These are phyloP conservation scores for Dryas alaskensis DNA, from an alignment of 306 rosid species.

Conservation along the genomic window DNA sequence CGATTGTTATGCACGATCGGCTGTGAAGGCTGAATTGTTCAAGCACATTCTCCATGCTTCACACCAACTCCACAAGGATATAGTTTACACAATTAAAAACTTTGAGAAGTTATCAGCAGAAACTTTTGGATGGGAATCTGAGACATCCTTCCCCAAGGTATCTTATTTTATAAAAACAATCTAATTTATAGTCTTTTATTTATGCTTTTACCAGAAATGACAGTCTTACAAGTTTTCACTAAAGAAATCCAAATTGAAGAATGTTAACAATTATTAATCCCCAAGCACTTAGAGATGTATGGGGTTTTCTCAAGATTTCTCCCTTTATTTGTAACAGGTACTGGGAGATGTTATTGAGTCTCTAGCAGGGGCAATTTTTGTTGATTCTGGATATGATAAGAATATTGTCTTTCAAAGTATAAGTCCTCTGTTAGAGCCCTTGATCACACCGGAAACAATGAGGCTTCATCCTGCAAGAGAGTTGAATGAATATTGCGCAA, in stretches of 20 bases:
- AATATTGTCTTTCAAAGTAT: slow-evolving; percentile 54
- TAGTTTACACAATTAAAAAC: slow-evolving; percentile 26
- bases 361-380: slow-evolving; percentile 72
- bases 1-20: slow-evolving; percentile 63
- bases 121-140: slow-evolving; percentile 74
- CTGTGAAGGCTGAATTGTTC: slow-evolving; percentile 59
- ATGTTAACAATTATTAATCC: not conserved
- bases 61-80: slow-evolving; percentile 52
- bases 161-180: too few species aligned
- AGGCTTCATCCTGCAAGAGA: slow-evolving; percentile 52
- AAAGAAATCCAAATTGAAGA: not conserved
- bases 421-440: slow-evolving; percentile 65
- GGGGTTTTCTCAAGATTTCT: not conserved
- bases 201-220: too few species aligned
- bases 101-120: slow-evolving; percentile 31
- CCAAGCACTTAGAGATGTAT: not conserved
- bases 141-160: slow-evolving; percentile 71
- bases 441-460: slow-evolving; percentile 59
- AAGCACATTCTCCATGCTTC: slow-evolving; percentile 61
- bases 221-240: too few species aligned
- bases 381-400: slow-evolving; percentile 60
- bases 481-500: slow-evolving; percentile 44
- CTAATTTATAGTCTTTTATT: too few species aligned
- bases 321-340: slow-evolving; percentile 41
- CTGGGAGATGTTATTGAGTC: slow-evolving; percentile 83